Conservation (phyloP, 2,329 filamentous ascomycete genomes). For the Xylariomycetidae sp. region DNA sequence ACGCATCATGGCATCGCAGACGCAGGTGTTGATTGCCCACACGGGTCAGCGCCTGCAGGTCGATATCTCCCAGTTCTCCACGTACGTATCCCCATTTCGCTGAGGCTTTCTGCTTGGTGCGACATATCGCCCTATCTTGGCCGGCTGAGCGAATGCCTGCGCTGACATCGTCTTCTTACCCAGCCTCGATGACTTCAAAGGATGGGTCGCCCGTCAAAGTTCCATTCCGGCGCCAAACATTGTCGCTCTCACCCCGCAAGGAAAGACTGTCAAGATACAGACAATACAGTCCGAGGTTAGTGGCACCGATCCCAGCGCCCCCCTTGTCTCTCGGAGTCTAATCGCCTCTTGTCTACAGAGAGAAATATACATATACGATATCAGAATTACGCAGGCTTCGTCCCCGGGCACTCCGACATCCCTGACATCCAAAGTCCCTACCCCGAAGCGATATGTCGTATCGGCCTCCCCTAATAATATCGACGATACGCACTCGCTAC, state of each 20-base stretch:
- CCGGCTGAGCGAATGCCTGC: background rate
- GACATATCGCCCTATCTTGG: background rate
- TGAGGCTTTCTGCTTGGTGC: too few species aligned
- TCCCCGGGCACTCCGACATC: constrained; percentile 40
- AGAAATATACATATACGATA: constrained; percentile 91
- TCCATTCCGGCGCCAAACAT: constrained; percentile 73
- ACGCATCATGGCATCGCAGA: constrained; percentile 67
- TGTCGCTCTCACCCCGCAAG: constrained; percentile 79
- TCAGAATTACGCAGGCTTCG: constrained; percentile 62
- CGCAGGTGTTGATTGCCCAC: constrained; percentile 88
- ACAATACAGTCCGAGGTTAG: constrained; percentile 74
- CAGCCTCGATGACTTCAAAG: constrained; percentile 79
- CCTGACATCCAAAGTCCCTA: constrained; percentile 43
- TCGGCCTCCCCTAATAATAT: constrained; percentile 78
- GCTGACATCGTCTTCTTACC: constrained; percentile 8
- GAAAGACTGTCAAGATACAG: constrained; percentile 78
- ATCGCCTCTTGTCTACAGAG: constrained; percentile 46
- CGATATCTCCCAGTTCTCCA: constrained; percentile 70
- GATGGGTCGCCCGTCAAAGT: constrained; percentile 72
- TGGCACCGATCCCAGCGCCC: too few species aligned
- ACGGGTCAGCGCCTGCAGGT: constrained; percentile 81
- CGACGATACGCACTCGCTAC: constrained; percentile 70
- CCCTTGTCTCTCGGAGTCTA: too few species aligned
- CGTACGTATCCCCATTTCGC: constrained; percentile 48
- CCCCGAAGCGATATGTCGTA: constrained; percentile 51